Evolutionary conservation across 2,329 filamentous ascomycete genomes (phyloP).

Genomic region (Chaetomium sp.): DNA sequence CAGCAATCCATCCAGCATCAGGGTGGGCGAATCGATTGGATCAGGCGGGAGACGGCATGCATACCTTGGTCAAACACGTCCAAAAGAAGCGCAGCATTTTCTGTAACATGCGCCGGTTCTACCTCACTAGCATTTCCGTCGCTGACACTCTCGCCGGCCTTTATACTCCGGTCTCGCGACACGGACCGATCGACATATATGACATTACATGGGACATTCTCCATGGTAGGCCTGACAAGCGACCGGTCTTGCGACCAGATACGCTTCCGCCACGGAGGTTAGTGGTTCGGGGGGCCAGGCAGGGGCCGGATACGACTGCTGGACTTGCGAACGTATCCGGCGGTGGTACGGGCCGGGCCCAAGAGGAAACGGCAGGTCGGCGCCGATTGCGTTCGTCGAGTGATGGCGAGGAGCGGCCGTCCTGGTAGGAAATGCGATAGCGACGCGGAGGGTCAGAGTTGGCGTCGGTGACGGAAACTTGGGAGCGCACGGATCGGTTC

Average conservation of each 20-base stretch:
- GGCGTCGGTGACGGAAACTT: not conserved
- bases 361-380: conserved; percentile 23
- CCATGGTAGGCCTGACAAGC: conserved; percentile 59
- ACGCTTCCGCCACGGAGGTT: conserved; percentile 52
- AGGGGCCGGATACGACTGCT: conserved; percentile 21
- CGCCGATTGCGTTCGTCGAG: conserved; percentile 23
- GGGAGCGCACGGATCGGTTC: not conserved
- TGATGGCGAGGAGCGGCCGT: conserved; percentile 1
- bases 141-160: conserved; percentile 30
- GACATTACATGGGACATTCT: conserved; percentile 59
- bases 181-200: conserved; percentile 62
- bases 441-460: not conserved
- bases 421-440: conserved; percentile 1
- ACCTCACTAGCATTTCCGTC: conserved; percentile 33
- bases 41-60: conserved; percentile 29
- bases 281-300: conserved; percentile 27
- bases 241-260: conserved; percentile 63
- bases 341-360: conserved; percentile 25
- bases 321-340: conserved; percentile 22
- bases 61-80: conserved; percentile 58
- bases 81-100: conserved; percentile 54
- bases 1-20: conserved; percentile 10
- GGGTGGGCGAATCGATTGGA: not conserved
- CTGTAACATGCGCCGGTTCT: conserved; percentile 46
- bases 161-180: conserved; percentile 46